Evolutionary conservation across 2,329 filamentous ascomycete species (phyloP).

Genomic region (Clarireedia monteithiana): DNA sequence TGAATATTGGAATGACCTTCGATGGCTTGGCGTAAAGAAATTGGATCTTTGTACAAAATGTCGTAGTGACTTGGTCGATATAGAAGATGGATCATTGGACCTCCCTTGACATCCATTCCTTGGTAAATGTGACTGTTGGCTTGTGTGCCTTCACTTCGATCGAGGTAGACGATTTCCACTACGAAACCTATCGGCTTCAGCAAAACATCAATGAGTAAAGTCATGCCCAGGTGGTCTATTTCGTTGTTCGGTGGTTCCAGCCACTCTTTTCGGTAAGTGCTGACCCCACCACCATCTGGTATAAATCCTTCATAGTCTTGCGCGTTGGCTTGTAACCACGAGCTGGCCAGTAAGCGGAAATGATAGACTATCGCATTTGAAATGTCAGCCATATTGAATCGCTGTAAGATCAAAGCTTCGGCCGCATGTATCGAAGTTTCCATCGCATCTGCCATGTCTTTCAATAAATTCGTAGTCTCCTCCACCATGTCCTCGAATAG

Average conservation of each 20-base stretch:
- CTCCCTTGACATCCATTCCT: constrained; percentile 34
- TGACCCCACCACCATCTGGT: constrained; percentile 46
- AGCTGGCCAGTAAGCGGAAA: constrained; percentile 70
- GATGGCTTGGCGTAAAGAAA: constrained; percentile 18
- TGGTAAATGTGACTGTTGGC: constrained; percentile 51
- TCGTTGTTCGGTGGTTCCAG: constrained; percentile 73
- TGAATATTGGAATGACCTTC: constrained; percentile 35
- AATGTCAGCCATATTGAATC: constrained; percentile 67
- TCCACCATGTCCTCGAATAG: constrained; percentile 80
- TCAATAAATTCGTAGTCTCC: constrained; percentile 61
- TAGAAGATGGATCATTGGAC: constrained; percentile 48
- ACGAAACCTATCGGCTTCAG: constrained; percentile 71
- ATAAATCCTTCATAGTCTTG: constrained; percentile 68
- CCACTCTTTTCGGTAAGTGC: constrained; percentile 59
- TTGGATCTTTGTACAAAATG: constrained; percentile 65
- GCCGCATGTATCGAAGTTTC: constrained; percentile 36
- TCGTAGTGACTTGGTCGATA: constrained; percentile 86
- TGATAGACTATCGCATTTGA: constrained; percentile 81
- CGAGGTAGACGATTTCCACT: constrained; percentile 85
- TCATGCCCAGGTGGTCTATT: constrained; percentile 85
- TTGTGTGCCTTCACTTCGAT: constrained; percentile 69
- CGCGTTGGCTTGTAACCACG: constrained; percentile 72
- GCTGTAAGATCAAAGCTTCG: constrained; percentile 43
- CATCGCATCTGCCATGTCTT: constrained; percentile 52
- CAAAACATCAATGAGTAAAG: constrained; percentile 68